Evolutionary conservation across 73 alveolate species (phyloP), one percentile per base, ranked within the genome.

Genomic region (Paramecium biaurelia): DNA sequence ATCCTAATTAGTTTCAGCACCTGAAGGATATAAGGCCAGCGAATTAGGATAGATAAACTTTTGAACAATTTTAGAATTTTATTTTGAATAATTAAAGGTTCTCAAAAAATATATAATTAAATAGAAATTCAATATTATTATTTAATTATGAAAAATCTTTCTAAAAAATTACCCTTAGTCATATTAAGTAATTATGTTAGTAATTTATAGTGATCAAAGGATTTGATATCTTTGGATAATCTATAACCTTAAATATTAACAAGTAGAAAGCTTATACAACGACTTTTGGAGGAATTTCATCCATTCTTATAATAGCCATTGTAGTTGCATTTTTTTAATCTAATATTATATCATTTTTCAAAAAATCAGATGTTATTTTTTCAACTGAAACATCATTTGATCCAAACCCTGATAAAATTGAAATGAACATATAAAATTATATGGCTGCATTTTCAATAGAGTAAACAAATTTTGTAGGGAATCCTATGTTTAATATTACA

Each of bases 171-270:
- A 23, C 68, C 68, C 2, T 18, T 18, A 0, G 6, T 53, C 68
- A 53, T 53, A 4, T 1, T 7, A 0, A 18, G 68, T 53, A 53
- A 53, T 34, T 10, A n/a, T n/a, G 3, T n/a, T 18, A 53, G 18
- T 53, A 18, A 53, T 53, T 14, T 18, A 18, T 10, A 53, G 68
- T 53, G 68, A 53, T 53, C 21, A n/a, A 53, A 21, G 30, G 68
- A 23, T 67, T 67, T 26, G 85, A 67, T 67, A 30, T 67, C n/a
- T 67, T 67, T 67, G 85, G 85, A 15, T 67, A 67, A 26, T 67
- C 85, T 12, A 67, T 67, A 4, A 28, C 85, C 5, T 34, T 67
- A 15, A 67, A 67, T 24, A 67, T 67, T 23, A 67, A 67, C 26
- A 20, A 11, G n/a, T 14, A 67, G 85, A 28, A 28, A 30, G 5